phyloP scores from a whole-genome alignment of 371 early-diverging fungal genomes.

The Haplosporangium sp. region DNA sequence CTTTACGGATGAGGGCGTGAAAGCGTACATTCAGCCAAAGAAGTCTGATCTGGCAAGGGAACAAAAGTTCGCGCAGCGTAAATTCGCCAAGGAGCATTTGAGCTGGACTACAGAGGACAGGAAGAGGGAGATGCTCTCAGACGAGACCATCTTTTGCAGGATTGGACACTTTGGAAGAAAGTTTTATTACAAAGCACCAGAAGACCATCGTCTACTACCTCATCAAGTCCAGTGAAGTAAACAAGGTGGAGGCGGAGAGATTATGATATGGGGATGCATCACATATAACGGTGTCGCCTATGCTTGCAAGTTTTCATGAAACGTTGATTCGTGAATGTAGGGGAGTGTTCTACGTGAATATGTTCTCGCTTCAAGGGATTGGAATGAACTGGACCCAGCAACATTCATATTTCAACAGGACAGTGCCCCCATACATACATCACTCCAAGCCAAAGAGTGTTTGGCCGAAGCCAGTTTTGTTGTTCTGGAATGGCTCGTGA shows the following conservation, averaged over 20 bases:
- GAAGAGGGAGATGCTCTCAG: constrained; percentile 13
- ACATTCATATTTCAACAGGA: constrained; percentile 55
- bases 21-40: not conserved
- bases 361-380: no score
- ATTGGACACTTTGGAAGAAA: constrained; percentile 2
- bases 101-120: constrained; percentile 8
- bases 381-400: constrained; percentile 11
- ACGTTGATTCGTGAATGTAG: constrained; percentile 34
- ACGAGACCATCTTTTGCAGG: not conserved
- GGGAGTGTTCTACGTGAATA: constrained; percentile 21
- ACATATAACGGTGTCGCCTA: constrained; percentile 20
- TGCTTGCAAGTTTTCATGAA: constrained; percentile 17
- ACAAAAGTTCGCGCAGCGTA: not conserved
- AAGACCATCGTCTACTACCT: not conserved
- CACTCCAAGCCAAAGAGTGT: constrained; percentile 13
- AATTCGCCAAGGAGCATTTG: constrained; percentile 3
- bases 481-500: no score
- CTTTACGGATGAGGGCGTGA: constrained; percentile 4
- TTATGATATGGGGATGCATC: constrained; percentile 35
- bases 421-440: constrained; percentile 41
- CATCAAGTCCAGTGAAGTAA: constrained; percentile 3
- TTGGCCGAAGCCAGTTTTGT: no score
- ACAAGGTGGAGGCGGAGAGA: constrained; percentile 22
- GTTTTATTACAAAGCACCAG: not conserved
- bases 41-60: not conserved